phyloP scores from a whole-genome alignment of 2,329 filamentous ascomycete genomes.

The Monilinia fructigena region DNA sequence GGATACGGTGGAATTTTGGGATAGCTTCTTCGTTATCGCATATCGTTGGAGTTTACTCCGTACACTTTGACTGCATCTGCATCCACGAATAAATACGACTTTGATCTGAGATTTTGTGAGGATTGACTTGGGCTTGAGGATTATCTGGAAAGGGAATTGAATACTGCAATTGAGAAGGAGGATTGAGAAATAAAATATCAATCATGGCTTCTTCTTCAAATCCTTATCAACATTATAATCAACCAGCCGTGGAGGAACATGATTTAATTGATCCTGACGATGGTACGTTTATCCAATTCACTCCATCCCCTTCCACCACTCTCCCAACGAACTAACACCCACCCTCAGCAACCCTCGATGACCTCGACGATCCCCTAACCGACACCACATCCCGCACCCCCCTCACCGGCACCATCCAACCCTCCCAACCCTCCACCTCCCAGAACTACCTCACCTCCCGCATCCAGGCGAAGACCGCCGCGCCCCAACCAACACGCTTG shows the following conservation, averaged over 20 bases:
- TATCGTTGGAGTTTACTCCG: too few species aligned
- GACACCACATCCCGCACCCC: conserved; percentile 70
- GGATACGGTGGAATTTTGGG: conserved; percentile 33
- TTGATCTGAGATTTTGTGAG: too few species aligned
- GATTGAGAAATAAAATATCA: background rate
- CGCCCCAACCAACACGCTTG: conserved; percentile 88
- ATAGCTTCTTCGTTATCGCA: conserved; percentile 21
- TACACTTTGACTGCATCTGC: too few species aligned
- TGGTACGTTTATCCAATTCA: conserved; percentile 49
- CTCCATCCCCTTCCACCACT: background rate
- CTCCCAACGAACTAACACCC: conserved; percentile 25
- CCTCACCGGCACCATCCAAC: conserved; percentile 73
- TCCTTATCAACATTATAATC: conserved; percentile 58
- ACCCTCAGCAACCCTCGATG: conserved; percentile 52
- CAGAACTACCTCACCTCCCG: conserved; percentile 83
- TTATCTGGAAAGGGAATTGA: too few species aligned
- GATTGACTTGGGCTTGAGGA: too few species aligned
- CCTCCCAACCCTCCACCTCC: conserved; percentile 51
- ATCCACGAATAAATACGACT: too few species aligned
- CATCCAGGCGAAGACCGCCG: conserved; percentile 89
- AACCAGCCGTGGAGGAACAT: conserved; percentile 61
- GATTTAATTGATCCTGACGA: conserved; percentile 79
- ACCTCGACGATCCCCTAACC: conserved; percentile 91
- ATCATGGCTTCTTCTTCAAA: conserved; percentile 44
- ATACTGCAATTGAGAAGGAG: too few species aligned